These are phyloP conservation scores for Ogataea nonfermentans DNA, from an alignment of 805 yeast genomes.

Conservation along the genomic window DNA sequence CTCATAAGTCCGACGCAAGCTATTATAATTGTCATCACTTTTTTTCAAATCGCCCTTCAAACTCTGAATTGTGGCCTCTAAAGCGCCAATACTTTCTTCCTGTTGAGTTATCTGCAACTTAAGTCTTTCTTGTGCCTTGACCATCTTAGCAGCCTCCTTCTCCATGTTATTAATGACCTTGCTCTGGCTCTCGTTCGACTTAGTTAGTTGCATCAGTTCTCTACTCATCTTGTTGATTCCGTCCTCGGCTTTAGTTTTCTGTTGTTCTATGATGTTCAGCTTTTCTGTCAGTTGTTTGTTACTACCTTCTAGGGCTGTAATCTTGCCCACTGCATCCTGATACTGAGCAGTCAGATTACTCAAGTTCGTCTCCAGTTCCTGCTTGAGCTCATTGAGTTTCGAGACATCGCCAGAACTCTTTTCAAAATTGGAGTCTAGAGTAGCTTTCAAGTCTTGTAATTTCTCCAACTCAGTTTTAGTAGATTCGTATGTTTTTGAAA, in stretches of 20 bases:
- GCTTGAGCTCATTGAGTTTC: constrained; percentile 22
- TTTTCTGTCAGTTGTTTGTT: constrained; percentile 32
- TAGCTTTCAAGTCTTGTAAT: constrained; percentile 30
- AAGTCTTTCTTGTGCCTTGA: constrained; percentile 37
- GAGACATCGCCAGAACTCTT: constrained; percentile 28
- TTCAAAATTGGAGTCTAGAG: constrained; percentile 21
- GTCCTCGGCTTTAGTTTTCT: constrained; percentile 58
- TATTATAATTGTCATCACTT: constrained; percentile 26
- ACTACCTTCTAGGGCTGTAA: constrained; percentile 20
- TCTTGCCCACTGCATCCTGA: constrained; percentile 21
- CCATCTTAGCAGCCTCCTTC: constrained; percentile 36
- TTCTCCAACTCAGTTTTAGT: constrained; percentile 34
- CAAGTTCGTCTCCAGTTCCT: constrained; percentile 37
- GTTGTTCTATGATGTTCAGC: constrained; percentile 33
- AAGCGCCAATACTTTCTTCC: constrained; percentile 21
- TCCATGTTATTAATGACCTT: constrained; percentile 42
- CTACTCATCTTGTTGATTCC: constrained; percentile 90
- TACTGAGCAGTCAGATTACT: constrained; percentile 17
- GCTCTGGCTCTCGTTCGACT: constrained; percentile 54
- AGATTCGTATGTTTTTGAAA: constrained; percentile 28
- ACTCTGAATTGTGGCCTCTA: constrained; percentile 21
- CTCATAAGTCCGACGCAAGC: constrained; percentile 23
- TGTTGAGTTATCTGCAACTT: constrained; percentile 25
- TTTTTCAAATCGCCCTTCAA: constrained; percentile 22
- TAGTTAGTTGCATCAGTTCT: constrained; percentile 67